These are phyloP conservation scores for Schizochytrium sp. DNA, from an alignment of 108 stramenopile species.

Conservation along the genomic window DNA sequence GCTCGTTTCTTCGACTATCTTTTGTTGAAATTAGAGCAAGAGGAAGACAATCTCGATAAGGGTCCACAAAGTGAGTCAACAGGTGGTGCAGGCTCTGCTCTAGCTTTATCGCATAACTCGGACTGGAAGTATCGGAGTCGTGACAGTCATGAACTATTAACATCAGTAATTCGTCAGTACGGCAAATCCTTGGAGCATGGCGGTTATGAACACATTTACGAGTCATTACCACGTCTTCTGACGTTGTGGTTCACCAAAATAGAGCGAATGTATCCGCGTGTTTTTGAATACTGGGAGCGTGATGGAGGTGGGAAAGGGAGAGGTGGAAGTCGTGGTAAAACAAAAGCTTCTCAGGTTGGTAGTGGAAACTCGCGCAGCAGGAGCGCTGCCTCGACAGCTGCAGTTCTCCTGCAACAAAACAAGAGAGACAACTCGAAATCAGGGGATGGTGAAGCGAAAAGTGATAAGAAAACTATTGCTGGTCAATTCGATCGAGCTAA, in stretches of 20 bases:
- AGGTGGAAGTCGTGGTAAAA: neutral
- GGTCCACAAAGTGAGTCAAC: neutral
- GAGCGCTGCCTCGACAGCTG: too few relatives aligned
- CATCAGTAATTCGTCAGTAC: conserved; percentile 51
- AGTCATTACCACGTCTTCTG: conserved; percentile 64
- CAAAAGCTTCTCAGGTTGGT: neutral
- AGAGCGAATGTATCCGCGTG: conserved; percentile 21
- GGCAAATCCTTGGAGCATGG: conserved; percentile 59
- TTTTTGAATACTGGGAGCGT: neutral
- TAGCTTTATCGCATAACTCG: too few relatives aligned
- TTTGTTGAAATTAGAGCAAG: conserved; percentile 35
- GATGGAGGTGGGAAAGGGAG: neutral
- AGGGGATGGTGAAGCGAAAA: too few relatives aligned
- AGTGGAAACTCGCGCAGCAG: too few relatives aligned
- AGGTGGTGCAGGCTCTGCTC: neutral
- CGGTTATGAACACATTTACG: conserved; percentile 18
- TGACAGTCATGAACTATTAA: too few relatives aligned
- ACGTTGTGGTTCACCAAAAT: conserved; percentile 60
- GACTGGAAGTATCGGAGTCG: too few relatives aligned
- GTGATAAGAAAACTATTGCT: too few relatives aligned
- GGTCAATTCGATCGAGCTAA: neutral
- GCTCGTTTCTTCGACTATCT: conserved; percentile 24
- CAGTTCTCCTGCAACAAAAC: too few relatives aligned
- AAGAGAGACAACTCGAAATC: too few relatives aligned
- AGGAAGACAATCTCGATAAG: neutral